Evolutionary conservation across 2,329 filamentous ascomycete genomes (phyloP).

Genomic region (Ceratocystis albifundus): DNA sequence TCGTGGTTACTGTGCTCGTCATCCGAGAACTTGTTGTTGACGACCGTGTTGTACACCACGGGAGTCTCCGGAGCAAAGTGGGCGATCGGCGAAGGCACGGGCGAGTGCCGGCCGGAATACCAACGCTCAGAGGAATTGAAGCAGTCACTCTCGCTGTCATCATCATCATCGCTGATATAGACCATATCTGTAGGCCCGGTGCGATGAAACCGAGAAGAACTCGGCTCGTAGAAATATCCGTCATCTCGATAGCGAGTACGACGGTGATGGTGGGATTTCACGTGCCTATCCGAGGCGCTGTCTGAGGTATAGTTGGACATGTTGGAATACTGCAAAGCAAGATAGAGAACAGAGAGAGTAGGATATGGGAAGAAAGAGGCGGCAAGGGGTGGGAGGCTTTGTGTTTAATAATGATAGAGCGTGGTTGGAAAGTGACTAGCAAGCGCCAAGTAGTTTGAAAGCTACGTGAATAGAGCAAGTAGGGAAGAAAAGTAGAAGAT

Average conservation of each 20-base stretch:
- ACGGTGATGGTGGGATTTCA: neutral
- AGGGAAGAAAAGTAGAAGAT: neutral
- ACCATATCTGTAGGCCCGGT: slow-evolving; percentile 11
- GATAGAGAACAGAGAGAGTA: neutral
- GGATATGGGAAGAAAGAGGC: neutral
- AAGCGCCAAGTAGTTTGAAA: neutral
- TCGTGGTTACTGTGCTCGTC: slow-evolving; percentile 3
- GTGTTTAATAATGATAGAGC: neutral
- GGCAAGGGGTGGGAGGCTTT: neutral
- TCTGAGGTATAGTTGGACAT: neutral
- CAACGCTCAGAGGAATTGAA: neutral
- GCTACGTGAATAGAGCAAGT: neutral
- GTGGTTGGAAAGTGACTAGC: neutral
- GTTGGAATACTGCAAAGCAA: neutral
- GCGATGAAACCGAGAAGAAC: slow-evolving; percentile 10
- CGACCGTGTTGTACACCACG: slow-evolving; percentile 14
- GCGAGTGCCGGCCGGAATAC: neutral
- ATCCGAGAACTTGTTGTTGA: slow-evolving; percentile 9
- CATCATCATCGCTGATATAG: neutral
- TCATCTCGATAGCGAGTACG: neutral
- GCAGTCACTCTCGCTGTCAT: slow-evolving; percentile 9
- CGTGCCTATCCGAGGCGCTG: neutral
- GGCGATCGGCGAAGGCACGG: neutral
- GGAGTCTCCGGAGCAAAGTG: neutral
- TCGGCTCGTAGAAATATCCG: neutral